These are phyloP conservation scores for Starmerella davenportii DNA, from an alignment of 805 yeast species.

Conservation along the genomic window DNA sequence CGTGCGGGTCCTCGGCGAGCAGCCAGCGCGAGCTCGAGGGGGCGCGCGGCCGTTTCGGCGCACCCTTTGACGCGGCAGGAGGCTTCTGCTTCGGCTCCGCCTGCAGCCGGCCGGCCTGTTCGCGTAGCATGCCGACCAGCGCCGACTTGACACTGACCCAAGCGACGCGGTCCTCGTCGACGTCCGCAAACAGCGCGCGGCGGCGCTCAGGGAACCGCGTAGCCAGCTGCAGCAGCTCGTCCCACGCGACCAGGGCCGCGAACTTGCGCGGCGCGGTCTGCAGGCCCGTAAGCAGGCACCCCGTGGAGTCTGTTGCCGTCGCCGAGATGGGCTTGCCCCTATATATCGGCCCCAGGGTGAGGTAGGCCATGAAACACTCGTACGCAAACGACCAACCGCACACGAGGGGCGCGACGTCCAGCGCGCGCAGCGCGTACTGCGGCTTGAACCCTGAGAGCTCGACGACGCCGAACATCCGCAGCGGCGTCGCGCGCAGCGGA, in stretches of 20 bases:
- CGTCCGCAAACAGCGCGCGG: slow-evolving; percentile 22
- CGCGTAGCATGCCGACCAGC: neutral
- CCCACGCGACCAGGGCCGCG: slow-evolving; percentile 24
- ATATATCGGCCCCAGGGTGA: slow-evolving; percentile 24
- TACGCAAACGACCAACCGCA: slow-evolving; percentile 19
- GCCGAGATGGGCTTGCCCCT: slow-evolving; percentile 16
- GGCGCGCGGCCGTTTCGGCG: neutral
- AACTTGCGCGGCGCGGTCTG: slow-evolving; percentile 13
- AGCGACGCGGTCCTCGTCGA: slow-evolving; percentile 18
- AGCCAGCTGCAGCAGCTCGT: slow-evolving; percentile 23
- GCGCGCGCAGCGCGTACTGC: slow-evolving; percentile 1
- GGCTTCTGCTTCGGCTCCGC: neutral
- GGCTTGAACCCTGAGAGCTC: slow-evolving; percentile 7
- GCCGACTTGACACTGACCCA: slow-evolving; percentile 20
- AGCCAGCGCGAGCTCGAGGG: neutral
- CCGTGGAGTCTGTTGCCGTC: slow-evolving; percentile 22
- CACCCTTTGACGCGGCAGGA: neutral
- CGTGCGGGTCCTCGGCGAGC: no score
- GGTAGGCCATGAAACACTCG: slow-evolving; percentile 19
- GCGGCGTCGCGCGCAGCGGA: neutral
- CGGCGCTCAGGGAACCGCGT: slow-evolving; percentile 20
- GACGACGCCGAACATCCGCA: neutral
- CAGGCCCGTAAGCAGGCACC: slow-evolving; percentile 25
- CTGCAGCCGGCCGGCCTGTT: neutral
- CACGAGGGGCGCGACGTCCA: slow-evolving; percentile 7